Base-by-base conservation (phyloP, 495 filamentous ascomycete genomes). In the Tetracladium setigerum region DNA sequence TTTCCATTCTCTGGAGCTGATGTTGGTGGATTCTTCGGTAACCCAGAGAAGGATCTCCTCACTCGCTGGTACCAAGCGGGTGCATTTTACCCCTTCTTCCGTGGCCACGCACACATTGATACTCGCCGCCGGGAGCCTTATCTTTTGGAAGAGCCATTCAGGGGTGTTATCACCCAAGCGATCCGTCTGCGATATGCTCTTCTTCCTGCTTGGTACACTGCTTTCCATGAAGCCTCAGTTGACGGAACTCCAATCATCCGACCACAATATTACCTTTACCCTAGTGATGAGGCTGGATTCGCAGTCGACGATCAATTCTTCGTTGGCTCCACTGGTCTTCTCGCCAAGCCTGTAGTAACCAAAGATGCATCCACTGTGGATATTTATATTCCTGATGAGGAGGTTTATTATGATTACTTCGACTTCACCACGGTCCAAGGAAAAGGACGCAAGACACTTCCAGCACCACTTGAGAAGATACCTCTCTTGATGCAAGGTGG, bases 81-180 rank as follows among this genome's bases (percentile, higher is more conserved):
- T 44, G 87, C 87, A 34, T 98, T 95, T 79, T 97, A 97, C 62
- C 92, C 92, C 16, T 98, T 97, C 75, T 95, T 96, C 84, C 85
- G 92, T 34, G 92, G 77, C n/a, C 92, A 98, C 58, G 92, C 92
- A 14, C 92, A 98, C 62, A 96, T 96, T 52, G 92, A 97, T 58
- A 84, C 91, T 39, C 86, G 92, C 18, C 83, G 92, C 11, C 82
- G 92, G 32, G 92, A 98, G 71, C 92, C 94, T 4, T 97, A 96
- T 62, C 71, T 98, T 30, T 74, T 79, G 15, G 85, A 84, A 34
- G 83, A 91, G 52, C 91, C 90, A 0, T 87, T 95, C 64, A 84
- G 78, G 18, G 73, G 76, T 30, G 95, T 95, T 59, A 91, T 95
- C 55, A 82, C 86, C 0, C 81, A 89, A 46, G 88, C 94, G 1